Percentiles rank a stretch among this genome's conserved stretches.
These are phyloP conservation scores for Pythium volutum DNA, from an alignment of 352 stramenopile species.

Conservation along the genomic window DNA sequence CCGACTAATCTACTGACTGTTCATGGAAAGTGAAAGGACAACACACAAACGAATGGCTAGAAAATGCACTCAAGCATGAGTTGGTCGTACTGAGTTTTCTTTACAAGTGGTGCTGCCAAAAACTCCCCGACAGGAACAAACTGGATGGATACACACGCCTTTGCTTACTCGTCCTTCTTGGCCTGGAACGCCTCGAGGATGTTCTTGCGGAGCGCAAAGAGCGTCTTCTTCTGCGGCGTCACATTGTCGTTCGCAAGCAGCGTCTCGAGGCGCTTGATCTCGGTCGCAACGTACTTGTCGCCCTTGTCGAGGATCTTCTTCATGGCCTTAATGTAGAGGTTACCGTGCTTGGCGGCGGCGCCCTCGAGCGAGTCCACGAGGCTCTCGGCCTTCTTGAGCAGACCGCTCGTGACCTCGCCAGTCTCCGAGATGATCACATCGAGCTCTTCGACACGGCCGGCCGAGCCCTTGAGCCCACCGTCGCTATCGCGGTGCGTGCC, in stretches of 20 bases:
- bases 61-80: neutral
- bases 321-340: slow-evolving; percentile 87
- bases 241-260: slow-evolving; percentile 84
- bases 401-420: slow-evolving; percentile 58
- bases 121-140: neutral
- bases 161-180: slow-evolving; percentile 36
- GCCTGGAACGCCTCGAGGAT: slow-evolving; percentile 80
- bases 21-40: neutral
- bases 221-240: slow-evolving; percentile 83
- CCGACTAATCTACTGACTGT: neutral
- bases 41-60: neutral
- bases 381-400: slow-evolving; percentile 73
- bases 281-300: slow-evolving; percentile 71
- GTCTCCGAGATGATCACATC: slow-evolving; percentile 80
- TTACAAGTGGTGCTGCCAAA: neutral
- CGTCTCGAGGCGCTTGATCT: slow-evolving; percentile 80
- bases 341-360: slow-evolving; percentile 68
- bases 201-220: slow-evolving; percentile 89
- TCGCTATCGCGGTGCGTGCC: slow-evolving; percentile 79
- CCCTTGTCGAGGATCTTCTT: slow-evolving; percentile 91
- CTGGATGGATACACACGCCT: neutral
- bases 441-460: slow-evolving; percentile 79
- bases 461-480: slow-evolving; percentile 64
- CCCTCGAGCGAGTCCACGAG: slow-evolving; percentile 69
- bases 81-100: slow-evolving; percentile 2